phyloP scores from a whole-genome alignment of 352 stramenopile genomes.

The Globisporangium acanthophoron region DNA sequence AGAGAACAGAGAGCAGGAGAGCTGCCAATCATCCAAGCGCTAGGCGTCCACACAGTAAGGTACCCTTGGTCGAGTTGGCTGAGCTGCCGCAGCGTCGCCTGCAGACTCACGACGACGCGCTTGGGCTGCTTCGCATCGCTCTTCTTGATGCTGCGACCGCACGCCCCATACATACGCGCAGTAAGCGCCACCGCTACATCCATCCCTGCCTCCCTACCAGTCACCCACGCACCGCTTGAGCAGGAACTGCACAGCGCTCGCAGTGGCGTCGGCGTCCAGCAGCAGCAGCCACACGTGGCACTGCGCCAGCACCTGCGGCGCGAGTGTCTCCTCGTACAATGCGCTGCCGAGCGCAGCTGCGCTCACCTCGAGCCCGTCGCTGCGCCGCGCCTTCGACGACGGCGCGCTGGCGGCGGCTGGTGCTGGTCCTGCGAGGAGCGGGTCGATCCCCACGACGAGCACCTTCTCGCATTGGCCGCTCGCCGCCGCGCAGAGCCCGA shows the following conservation, averaged over 20 bases:
- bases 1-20: too few species aligned
- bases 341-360: constrained; percentile 14
- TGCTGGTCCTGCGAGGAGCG: not conserved
- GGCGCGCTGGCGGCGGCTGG: not conserved
- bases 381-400: constrained; percentile 24
- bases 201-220: not conserved
- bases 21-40: not conserved
- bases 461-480: constrained; percentile 45
- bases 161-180: not conserved
- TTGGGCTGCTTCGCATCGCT: constrained; percentile 23
- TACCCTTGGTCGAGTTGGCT: constrained; percentile 54
- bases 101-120: constrained; percentile 56
- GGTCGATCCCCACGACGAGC: constrained; percentile 29
- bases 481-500: constrained; percentile 46
- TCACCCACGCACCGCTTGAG: constrained; percentile 27
- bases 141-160: constrained; percentile 13
- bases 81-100: constrained; percentile 53
- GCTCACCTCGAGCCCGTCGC: constrained; percentile 42
- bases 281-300: constrained; percentile 64
- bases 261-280: constrained; percentile 40
- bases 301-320: constrained; percentile 30
- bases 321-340: constrained; percentile 34
- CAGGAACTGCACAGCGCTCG: constrained; percentile 32
- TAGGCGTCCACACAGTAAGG: not conserved
- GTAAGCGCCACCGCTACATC: not conserved